Conservation (phyloP, 1,284 basidiomycete genomes). For the Boletus calvinii region DNA sequence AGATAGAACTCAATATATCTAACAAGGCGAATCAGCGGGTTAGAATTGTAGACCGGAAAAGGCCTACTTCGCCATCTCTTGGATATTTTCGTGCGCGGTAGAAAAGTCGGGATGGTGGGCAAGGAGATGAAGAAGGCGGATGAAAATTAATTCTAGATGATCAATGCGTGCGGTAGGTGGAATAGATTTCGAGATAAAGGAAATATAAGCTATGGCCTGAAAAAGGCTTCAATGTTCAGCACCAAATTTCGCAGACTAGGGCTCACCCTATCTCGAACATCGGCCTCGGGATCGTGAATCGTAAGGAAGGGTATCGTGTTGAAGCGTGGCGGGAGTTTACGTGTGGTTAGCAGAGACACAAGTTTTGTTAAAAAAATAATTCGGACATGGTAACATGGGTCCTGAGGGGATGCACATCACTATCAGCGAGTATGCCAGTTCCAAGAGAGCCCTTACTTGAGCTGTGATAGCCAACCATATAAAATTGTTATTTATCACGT, state of each 20-base stretch:
- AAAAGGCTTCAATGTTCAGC: not conserved
- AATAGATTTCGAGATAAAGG: slow-evolving; percentile 45
- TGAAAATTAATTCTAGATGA: slow-evolving; percentile 79
- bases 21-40: not conserved
- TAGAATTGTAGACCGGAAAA: not conserved
- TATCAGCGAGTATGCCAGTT: not conserved
- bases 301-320: slow-evolving; percentile 87
- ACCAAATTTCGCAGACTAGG: not conserved
- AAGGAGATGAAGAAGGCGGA: slow-evolving; percentile 83
- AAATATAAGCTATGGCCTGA: slow-evolving; percentile 62
- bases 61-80: slow-evolving; percentile 70
- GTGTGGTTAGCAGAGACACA: slow-evolving; percentile 55
- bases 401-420: slow-evolving; percentile 44
- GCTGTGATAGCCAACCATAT: slow-evolving; percentile 70
- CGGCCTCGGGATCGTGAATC: slow-evolving; percentile 88
- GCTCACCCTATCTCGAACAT: slow-evolving; percentile 63
- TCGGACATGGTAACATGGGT: slow-evolving; percentile 87
- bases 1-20: slow-evolving; percentile 93
- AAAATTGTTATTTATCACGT: slow-evolving; percentile 63
- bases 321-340: slow-evolving; percentile 70
- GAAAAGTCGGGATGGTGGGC: slow-evolving; percentile 94
- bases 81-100: slow-evolving; percentile 56
- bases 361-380: slow-evolving; percentile 77
- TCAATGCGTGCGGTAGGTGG: slow-evolving; percentile 59
- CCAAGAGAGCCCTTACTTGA: slow-evolving; percentile 51